Percentiles rank a stretch among this genome's conserved stretches.
Evolutionary conservation across 73 alveolate species (phyloP).

Genomic region (Paraurostyla sp.): DNA sequence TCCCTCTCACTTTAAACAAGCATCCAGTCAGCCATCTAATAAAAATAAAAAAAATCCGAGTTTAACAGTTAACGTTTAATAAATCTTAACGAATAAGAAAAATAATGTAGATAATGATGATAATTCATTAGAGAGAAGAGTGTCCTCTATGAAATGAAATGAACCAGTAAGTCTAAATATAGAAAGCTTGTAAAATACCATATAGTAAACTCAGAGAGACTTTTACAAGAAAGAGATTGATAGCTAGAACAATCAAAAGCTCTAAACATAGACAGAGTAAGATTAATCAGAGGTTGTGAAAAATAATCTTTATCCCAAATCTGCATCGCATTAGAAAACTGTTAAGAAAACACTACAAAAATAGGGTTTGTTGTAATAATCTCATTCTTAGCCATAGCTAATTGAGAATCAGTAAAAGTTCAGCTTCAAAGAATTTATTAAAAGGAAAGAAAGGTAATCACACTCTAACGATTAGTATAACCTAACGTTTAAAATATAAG

Average conservation of each 20-base stretch:
- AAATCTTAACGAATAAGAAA: not conserved
- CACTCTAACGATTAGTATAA: not conserved
- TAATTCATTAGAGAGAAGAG: not conserved
- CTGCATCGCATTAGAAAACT: not conserved
- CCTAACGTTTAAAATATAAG: conserved; percentile 1
- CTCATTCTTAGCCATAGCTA: not conserved
- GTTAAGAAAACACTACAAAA: not conserved
- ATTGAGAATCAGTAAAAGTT: not conserved
- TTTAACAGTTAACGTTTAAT: not conserved
- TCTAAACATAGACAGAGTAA: not conserved
- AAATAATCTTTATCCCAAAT: not conserved
- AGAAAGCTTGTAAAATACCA: not conserved
- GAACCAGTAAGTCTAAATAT: not conserved
- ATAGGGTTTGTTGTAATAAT: not conserved
- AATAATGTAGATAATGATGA: not conserved
- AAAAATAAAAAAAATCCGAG: not conserved
- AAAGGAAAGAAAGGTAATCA: not conserved
- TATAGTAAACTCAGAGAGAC: not conserved
- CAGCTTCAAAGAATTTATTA: conserved; percentile 7
- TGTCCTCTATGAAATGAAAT: conserved; percentile 20
- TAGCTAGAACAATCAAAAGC: too few species aligned
- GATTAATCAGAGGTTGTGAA: not conserved
- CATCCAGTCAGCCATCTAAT: too few species aligned
- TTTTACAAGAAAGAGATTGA: too few species aligned
- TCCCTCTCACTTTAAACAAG: too few species aligned